Evolutionary conservation across 345 rosid species (phyloP).

Genomic region (Pseudoturritis turrita): DNA sequence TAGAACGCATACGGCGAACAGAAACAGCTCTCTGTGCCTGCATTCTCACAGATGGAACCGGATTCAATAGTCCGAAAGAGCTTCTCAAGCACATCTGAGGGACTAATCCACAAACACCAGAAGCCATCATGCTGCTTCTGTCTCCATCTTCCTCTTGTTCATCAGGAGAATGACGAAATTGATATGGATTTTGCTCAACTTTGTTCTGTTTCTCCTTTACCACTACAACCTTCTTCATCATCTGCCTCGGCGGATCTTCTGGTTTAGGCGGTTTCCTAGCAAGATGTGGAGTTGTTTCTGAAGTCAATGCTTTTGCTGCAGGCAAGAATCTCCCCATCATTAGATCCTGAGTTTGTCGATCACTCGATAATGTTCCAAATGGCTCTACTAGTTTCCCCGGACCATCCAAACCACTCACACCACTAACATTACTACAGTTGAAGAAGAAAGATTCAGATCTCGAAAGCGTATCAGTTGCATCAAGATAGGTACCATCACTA

Average conservation of each 20-base stretch:
- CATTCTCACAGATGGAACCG: constrained; percentile 50
- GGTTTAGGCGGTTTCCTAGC: constrained; percentile 44
- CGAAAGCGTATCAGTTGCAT: constrained; percentile 55
- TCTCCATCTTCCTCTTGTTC: constrained; percentile 50
- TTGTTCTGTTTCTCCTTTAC: constrained; percentile 28
- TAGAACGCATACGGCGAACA: constrained; percentile 39
- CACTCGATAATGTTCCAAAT: constrained; percentile 45
- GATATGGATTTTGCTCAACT: constrained; percentile 25
- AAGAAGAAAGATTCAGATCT: constrained; percentile 50
- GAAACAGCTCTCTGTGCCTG: constrained; percentile 39
- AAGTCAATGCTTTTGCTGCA: constrained; percentile 88
- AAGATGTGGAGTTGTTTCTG: constrained; percentile 51
- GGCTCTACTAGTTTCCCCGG: constrained; percentile 34
- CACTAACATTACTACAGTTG: constrained; percentile 54
- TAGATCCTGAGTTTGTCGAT: constrained; percentile 57
- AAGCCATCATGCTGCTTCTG: constrained; percentile 32
- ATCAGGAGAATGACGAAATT: constrained; percentile 25
- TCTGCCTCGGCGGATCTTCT: constrained; percentile 34
- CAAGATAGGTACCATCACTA: constrained; percentile 40
- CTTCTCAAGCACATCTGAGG: constrained; percentile 63
- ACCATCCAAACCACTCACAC: constrained; percentile 48
- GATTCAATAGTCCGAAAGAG: constrained; percentile 59
- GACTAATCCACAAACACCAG: constrained; percentile 64
- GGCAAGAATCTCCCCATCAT: constrained; percentile 95
- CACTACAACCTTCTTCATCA: constrained; percentile 8